Percentiles rank a stretch among this genome's conserved stretches.
Evolutionary conservation across 352 stramenopile species (phyloP).

Genomic region (Blastocystis sp.): DNA sequence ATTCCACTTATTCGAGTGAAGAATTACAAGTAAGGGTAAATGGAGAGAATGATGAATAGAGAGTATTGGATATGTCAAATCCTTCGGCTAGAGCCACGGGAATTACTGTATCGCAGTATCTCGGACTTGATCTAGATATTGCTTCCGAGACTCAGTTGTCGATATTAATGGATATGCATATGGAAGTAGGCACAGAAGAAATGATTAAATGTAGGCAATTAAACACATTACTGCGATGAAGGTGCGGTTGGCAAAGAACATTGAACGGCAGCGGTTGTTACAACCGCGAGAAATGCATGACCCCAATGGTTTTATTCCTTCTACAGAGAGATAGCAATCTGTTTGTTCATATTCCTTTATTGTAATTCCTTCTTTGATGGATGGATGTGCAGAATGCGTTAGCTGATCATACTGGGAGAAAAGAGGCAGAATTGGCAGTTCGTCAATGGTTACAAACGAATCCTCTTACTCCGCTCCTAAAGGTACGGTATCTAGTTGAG

Average conservation of each 20-base stretch:
- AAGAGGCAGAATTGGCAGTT: not conserved
- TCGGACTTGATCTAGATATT: constrained; percentile 57
- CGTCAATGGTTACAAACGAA: not conserved
- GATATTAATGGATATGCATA: constrained; percentile 68
- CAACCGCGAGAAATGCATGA: not conserved
- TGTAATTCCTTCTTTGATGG: too few relatives aligned
- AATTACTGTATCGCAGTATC: constrained; percentile 50
- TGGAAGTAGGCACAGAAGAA: constrained; percentile 18
- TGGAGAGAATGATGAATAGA: constrained; percentile 3
- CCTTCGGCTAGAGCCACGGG: constrained; percentile 21
- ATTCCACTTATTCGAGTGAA: constrained; percentile 19
- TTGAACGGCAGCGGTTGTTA: constrained; percentile 16
- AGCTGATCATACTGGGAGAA: not conserved
- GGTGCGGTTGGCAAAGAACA: constrained; percentile 41
- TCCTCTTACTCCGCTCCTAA: not conserved
- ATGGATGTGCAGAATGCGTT: too few relatives aligned
- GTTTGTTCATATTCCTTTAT: too few relatives aligned
- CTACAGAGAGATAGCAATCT: too few relatives aligned
- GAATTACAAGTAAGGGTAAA: constrained; percentile 16
- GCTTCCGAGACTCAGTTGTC: constrained; percentile 41
- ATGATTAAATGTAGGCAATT: constrained; percentile 21
- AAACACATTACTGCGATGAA: constrained; percentile 59
- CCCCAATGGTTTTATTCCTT: too few relatives aligned
- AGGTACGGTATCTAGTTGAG: not conserved
- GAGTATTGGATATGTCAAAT: constrained; percentile 44